phyloP scores from a whole-genome alignment of 768 basidiomycete genomes.

The Ephemerocybe angulata region DNA sequence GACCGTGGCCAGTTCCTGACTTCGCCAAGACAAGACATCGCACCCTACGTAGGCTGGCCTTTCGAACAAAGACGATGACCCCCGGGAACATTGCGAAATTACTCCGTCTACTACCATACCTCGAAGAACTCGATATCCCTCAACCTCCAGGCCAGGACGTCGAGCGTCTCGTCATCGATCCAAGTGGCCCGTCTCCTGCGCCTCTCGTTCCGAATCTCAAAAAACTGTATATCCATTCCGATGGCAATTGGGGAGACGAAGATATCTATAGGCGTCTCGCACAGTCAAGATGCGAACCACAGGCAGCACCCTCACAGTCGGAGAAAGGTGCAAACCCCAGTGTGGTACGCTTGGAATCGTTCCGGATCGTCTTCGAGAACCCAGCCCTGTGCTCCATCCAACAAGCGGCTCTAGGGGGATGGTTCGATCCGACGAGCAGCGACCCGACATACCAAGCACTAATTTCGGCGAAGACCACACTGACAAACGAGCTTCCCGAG shows the following conservation, averaged over 20 bases:
- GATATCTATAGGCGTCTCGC: constrained; percentile 3
- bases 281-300: constrained; percentile 7
- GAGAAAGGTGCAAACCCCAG: background rate
- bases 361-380: constrained; percentile 5
- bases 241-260: constrained; percentile 6
- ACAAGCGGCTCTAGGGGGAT: constrained; percentile 1
- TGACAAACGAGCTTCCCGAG: background rate
- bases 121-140: constrained; percentile 11
- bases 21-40: no score
- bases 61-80: background rate
- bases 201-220: constrained; percentile 7
- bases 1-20: no score
- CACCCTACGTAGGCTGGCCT: constrained; percentile 3
- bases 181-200: background rate
- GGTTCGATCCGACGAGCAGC: background rate
- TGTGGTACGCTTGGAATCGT: background rate
- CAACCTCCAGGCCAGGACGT: constrained; percentile 4
- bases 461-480: background rate
- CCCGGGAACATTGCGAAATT: constrained; percentile 9
- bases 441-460: background rate
- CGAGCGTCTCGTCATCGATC: background rate
- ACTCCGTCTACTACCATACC: constrained; percentile 4
- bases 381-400: background rate
- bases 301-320: background rate
- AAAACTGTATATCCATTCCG: constrained; percentile 5